Base-by-base conservation (phyloP, 2,329 filamentous ascomycete genomes). In the Scedosporium minutisporum region DNA sequence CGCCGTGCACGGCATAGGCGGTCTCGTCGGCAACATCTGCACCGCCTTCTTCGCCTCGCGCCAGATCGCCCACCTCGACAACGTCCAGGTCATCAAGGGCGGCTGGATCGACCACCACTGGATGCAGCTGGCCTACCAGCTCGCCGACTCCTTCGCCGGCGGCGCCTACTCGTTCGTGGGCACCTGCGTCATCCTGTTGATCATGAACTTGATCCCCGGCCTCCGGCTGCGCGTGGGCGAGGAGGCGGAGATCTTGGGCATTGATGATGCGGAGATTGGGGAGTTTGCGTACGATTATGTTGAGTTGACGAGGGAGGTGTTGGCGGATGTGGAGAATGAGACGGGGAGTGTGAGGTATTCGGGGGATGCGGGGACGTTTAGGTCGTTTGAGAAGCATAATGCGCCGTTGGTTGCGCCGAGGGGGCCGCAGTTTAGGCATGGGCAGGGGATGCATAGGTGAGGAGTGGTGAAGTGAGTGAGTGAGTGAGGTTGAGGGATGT, bases 271-370 rank as follows among this genome's bases (percentile, higher is more conserved):
- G 25, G 91, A 96, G 75, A 90, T 96, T 70, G 92, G 92, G 72
- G 92, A 96, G 77, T 96, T 95, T 72, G 92, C 91, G n/a, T 96
- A 96, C 73, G 92, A 96, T 74, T 96, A 96, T 69, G 90, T 96
- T 67, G 91, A 96, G 79, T 80, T 95, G 66, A 88, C 84, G 21
- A 81, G 90, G 42, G 79, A 81, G 68, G 77, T 81, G 46, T 70
- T 80, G 58, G 80, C 76, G 64, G 79, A 80, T 55, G 71, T 77
- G 7, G 78, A 80, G 18, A 76, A 73, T 65, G 78, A 80, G 62
- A 72, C 71, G 5, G 74, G 69, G 6, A 80, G 75, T 65, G 51
- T 55, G 51, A 73, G 78, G 42, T 81, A 77, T 66, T 79, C 77
- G 4, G 72, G 69, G 33, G 76, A 77, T 21, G 72, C 72, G 18